Evolutionary conservation across 140 eudicot species (phyloP).

Genomic region (Cichorium intybus): DNA sequence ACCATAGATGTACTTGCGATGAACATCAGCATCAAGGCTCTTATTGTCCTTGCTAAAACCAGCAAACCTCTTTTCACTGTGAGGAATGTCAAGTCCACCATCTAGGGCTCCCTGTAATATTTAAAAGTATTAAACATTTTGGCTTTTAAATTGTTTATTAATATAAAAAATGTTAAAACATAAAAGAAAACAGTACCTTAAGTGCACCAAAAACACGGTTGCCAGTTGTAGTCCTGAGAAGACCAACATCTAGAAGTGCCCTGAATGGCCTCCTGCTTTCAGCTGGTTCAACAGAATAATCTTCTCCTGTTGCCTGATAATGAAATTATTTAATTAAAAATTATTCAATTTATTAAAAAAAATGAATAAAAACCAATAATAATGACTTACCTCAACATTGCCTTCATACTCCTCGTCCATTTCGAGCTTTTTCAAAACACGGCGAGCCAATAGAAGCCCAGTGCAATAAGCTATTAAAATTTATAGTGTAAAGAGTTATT

Average conservation of each 20-base stretch:
- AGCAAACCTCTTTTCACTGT: slow-evolving; percentile 63
- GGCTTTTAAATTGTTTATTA: background rate
- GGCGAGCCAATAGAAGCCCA: slow-evolving; percentile 88
- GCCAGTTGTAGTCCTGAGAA: slow-evolving; percentile 84
- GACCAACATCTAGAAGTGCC: slow-evolving; percentile 96
- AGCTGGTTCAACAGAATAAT: slow-evolving; percentile 85
- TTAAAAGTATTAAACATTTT: background rate
- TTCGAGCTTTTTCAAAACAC: slow-evolving; percentile 72
- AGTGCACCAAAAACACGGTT: slow-evolving; percentile 97
- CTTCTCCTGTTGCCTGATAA: slow-evolving; percentile 88
- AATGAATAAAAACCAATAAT: background rate
- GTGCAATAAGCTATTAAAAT: slow-evolving; percentile 72
- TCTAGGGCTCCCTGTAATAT: slow-evolving; percentile 52
- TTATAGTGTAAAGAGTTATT: background rate
- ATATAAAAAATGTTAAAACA: too few relatives aligned
- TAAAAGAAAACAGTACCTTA: slow-evolving; percentile 45
- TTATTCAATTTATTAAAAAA: background rate
- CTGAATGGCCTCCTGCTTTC: slow-evolving; percentile 94
- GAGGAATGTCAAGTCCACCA: slow-evolving; percentile 69
- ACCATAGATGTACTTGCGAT: slow-evolving; percentile 57
- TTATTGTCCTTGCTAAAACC: slow-evolving; percentile 48
- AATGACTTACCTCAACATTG: slow-evolving; percentile 57
- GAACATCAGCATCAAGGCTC: slow-evolving; percentile 54
- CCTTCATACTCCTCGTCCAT: slow-evolving; percentile 87
- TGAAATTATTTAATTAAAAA: background rate